Conservation (phyloP, 306 rosid genomes). For the Gynostemma pentaphyllum region DNA sequence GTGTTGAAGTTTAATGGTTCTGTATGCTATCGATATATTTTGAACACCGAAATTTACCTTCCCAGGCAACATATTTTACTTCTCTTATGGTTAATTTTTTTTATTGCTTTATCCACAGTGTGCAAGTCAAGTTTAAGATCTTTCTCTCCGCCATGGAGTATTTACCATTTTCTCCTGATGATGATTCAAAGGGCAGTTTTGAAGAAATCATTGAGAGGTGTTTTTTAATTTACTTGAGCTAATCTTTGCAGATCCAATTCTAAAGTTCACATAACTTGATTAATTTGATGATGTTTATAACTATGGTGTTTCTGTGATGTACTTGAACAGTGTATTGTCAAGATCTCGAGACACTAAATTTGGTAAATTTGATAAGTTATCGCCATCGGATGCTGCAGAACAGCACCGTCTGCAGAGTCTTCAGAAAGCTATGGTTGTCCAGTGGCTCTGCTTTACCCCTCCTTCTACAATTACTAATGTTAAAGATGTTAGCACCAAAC, state of each 20-base stretch:
- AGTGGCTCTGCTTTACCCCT: slow-evolving; percentile 98
- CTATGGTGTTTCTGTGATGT: slow-evolving; percentile 14
- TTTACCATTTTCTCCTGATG: slow-evolving; percentile 65
- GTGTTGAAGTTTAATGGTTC: too few relatives aligned
- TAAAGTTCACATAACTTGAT: slow-evolving; percentile 7
- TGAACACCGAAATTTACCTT: background rate
- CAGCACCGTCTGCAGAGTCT: slow-evolving; percentile 89
- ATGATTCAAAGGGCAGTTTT: slow-evolving; percentile 77
- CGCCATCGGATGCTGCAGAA: slow-evolving; percentile 69
- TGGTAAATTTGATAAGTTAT: slow-evolving; percentile 41
- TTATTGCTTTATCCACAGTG: slow-evolving; percentile 38
- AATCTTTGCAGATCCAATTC: slow-evolving; percentile 5
- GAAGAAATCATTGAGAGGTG: slow-evolving; percentile 94
- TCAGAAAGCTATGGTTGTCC: slow-evolving; percentile 84
- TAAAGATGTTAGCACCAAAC: slow-evolving; percentile 54
- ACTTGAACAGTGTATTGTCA: slow-evolving; percentile 63
- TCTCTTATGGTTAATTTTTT: slow-evolving; percentile 4
- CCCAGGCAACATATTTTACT: background rate
- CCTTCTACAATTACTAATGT: slow-evolving; percentile 77
- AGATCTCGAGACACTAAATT: slow-evolving; percentile 81
- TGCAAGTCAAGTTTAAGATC: slow-evolving; percentile 80
- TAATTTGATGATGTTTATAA: slow-evolving; percentile 11
- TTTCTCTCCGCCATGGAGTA: slow-evolving; percentile 89
- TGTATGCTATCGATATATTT: too few relatives aligned
- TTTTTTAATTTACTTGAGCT: background rate